Conservation (phyloP, 1,284 basidiomycete species). For the Golubevia pallescens region DNA sequence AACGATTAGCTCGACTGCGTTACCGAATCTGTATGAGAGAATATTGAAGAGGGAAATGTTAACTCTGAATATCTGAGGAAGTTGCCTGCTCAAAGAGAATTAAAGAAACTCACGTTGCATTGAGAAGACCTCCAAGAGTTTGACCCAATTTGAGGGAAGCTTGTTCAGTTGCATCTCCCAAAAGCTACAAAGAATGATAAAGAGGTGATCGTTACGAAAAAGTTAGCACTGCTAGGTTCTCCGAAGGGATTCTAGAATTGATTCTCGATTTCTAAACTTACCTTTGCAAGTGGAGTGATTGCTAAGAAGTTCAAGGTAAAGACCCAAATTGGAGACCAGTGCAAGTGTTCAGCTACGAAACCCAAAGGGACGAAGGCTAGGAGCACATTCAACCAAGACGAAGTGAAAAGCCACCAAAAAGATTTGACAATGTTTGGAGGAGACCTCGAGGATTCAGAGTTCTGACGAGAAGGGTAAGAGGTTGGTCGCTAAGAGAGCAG, state of each 20-base stretch:
- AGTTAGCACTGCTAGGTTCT: too few relatives aligned
- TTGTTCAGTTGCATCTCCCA: constrained; percentile 61
- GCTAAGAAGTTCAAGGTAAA: constrained; percentile 61
- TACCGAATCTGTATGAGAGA: constrained; percentile 28
- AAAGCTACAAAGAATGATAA: constrained; percentile 19
- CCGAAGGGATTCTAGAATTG: too few relatives aligned
- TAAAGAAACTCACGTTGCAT: constrained; percentile 37
- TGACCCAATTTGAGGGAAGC: constrained; percentile 49
- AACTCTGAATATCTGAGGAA: not conserved
- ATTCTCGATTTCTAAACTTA: not conserved
- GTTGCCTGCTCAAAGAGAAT: not conserved
- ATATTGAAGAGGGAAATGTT: not conserved
- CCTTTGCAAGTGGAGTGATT: constrained; percentile 60
- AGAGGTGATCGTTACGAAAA: too few relatives aligned
- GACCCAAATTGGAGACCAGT: constrained; percentile 52
- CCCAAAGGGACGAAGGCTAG: constrained; percentile 61
- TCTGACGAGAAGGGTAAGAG: not conserved
- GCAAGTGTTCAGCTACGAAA: constrained; percentile 38
- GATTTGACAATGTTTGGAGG: constrained; percentile 29
- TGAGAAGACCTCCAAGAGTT: constrained; percentile 57
- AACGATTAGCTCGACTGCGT: constrained; percentile 63
- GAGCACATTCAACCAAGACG: constrained; percentile 51
- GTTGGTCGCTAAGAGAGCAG: not conserved
- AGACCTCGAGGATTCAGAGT: too few relatives aligned
- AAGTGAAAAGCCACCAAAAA: constrained; percentile 48